phyloP scores from a whole-genome alignment of 495 filamentous ascomycete species.

The Mytilinidion resinicola region DNA sequence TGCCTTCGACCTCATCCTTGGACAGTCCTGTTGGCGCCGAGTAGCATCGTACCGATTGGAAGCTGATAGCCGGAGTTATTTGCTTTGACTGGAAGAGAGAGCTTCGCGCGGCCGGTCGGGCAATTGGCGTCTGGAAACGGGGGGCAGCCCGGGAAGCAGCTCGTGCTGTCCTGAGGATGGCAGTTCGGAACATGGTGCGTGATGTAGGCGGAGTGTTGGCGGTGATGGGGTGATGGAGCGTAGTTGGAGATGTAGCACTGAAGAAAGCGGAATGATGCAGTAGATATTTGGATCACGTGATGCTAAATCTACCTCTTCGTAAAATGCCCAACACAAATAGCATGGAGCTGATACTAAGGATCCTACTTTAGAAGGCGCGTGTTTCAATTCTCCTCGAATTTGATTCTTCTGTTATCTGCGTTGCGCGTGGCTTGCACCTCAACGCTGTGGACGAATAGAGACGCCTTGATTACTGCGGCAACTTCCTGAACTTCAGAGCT shows the following conservation, averaged over 20 bases:
- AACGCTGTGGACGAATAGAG: too few species aligned
- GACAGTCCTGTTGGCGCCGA: constrained; percentile 70
- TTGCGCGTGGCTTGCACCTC: too few species aligned
- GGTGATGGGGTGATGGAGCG: constrained; percentile 9
- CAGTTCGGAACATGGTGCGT: constrained; percentile 74
- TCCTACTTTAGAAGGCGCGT: too few species aligned
- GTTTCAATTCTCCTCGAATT: too few species aligned
- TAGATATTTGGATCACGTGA: background rate
- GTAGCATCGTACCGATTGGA: constrained; percentile 70
- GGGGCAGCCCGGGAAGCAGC: constrained; percentile 44
- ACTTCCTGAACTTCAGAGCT: background rate
- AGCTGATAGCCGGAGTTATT: constrained; percentile 50
- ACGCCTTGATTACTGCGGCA: too few species aligned
- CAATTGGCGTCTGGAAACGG: constrained; percentile 51
- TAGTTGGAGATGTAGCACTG: background rate
- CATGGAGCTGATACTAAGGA: too few species aligned
- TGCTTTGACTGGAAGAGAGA: constrained; percentile 50
- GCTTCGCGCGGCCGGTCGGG: constrained; percentile 50
- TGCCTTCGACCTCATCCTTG: constrained; percentile 80
- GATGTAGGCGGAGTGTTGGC: background rate
- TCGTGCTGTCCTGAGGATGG: constrained; percentile 61
- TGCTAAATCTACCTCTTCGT: too few species aligned
- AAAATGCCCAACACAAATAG: too few species aligned
- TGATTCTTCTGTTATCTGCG: too few species aligned
- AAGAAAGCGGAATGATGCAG: background rate